Percentiles rank a stretch among this genome's conserved stretches.
These are phyloP conservation scores for Penicillium sp. DNA, from an alignment of 2,329 filamentous ascomycete species.

Conservation along the genomic window DNA sequence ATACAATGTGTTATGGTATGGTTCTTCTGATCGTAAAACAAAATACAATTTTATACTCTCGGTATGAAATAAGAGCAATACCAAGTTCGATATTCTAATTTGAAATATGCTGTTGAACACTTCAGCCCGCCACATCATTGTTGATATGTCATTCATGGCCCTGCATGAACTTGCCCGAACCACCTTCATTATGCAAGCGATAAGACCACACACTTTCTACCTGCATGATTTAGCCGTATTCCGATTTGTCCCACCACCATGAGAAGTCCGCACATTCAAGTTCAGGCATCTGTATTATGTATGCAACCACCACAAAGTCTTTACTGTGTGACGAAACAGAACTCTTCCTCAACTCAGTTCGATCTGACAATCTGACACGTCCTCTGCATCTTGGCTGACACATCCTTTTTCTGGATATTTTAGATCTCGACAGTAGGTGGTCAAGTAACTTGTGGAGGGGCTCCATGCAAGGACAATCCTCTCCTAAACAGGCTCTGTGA, in stretches of 20 bases:
- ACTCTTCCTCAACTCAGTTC: neutral
- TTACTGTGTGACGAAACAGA: neutral
- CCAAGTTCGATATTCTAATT: neutral
- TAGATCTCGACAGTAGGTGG: neutral
- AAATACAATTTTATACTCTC: neutral
- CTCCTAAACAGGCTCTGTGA: neutral
- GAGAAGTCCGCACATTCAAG: neutral
- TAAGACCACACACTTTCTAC: neutral
- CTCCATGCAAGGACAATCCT: conserved; percentile 4
- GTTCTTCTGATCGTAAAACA: neutral
- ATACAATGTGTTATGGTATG: neutral
- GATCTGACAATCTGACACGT: conserved; percentile 15
- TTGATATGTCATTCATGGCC: neutral
- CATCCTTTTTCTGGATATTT: neutral
- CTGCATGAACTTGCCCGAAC: conserved; percentile 10
- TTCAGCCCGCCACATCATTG: conserved; percentile 6
- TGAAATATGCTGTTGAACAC: neutral
- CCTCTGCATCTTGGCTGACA: conserved; percentile 5
- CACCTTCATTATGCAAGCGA: conserved; percentile 2
- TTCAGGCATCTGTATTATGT: neutral
- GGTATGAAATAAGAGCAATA: neutral
- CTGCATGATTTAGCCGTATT: neutral
- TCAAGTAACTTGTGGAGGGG: conserved; percentile 1
- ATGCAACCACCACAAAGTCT: neutral
- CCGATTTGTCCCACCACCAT: neutral